phyloP scores from a whole-genome alignment of 2,329 filamentous ascomycete species.

The Dothistroma septosporum region DNA sequence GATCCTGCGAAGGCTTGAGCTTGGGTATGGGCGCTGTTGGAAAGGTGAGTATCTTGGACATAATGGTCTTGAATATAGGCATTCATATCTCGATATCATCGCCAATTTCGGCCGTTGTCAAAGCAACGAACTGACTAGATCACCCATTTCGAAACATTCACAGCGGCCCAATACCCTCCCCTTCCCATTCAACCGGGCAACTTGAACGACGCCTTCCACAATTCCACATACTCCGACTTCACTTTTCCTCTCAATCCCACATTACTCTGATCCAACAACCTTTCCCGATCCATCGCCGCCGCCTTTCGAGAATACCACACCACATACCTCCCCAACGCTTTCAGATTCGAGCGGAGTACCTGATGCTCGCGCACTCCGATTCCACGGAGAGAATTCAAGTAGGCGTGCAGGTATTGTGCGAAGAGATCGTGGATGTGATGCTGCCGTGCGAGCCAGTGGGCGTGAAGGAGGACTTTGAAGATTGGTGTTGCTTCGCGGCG shows the following conservation, averaged over 20 bases:
- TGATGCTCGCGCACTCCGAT: background rate
- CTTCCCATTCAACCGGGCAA: background rate
- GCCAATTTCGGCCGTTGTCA: no score
- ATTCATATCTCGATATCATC: background rate
- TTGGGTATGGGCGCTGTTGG: background rate
- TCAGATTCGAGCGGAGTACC: background rate
- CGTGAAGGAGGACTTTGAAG: background rate
- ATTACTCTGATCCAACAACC: background rate
- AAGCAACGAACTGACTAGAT: no score
- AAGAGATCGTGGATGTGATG: no score
- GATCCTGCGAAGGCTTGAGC: background rate
- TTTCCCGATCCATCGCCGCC: background rate
- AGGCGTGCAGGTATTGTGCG: no score
- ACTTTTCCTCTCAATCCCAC: background rate
- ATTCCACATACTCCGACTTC: background rate
- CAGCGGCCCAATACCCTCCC: background rate
- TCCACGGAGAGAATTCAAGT: no score
- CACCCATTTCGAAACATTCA: background rate
- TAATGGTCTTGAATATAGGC: background rate
- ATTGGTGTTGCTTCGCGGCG: background rate
- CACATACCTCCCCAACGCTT: background rate
- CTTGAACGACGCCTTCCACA: background rate
- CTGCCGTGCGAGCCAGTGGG: background rate
- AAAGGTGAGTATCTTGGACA: background rate
- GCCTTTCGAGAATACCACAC: background rate